These are phyloP conservation scores for Syzygium oleosum DNA, from an alignment of 345 rosid genomes.

Conservation along the genomic window DNA sequence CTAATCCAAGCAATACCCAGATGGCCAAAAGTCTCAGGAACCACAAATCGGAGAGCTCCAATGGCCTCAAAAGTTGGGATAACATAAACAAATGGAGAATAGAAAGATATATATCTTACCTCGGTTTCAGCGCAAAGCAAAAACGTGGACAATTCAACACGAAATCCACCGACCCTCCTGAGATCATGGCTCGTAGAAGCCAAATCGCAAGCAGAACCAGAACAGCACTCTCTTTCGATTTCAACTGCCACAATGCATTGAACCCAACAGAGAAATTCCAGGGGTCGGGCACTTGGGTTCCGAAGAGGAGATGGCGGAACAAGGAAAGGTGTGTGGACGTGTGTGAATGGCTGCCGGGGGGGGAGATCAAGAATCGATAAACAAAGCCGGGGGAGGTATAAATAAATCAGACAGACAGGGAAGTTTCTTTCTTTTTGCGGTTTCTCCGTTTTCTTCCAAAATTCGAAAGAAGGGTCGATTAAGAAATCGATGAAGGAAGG, in stretches of 20 bases:
- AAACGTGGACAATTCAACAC: slow-evolving; percentile 17
- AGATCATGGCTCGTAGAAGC: slow-evolving; percentile 21
- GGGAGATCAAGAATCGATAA: neutral
- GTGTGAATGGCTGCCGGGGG: neutral
- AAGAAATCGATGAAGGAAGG: neutral
- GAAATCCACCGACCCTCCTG: slow-evolving; percentile 46
- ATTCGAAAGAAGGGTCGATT: neutral
- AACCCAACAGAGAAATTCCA: neutral
- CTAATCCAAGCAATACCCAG: slow-evolving; percentile 14
- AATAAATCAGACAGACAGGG: neutral
- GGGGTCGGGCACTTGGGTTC: neutral
- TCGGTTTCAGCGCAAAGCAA: slow-evolving; percentile 53
- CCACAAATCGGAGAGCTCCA: slow-evolving; percentile 15
- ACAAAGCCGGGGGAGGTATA: neutral
- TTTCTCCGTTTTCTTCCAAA: neutral
- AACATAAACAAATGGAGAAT: neutral
- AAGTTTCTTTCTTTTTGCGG: neutral
- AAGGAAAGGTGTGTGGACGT: slow-evolving; percentile 19
- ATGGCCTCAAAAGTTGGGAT: slow-evolving; percentile 13
- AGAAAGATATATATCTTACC: slow-evolving; percentile 16
- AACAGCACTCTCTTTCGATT: neutral
- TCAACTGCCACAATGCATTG: neutral
- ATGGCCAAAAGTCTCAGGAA: slow-evolving; percentile 17
- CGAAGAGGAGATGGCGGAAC: slow-evolving; percentile 32
- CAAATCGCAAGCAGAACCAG: slow-evolving; percentile 1